A percentile compares a stretch with the other conserved stretches of the same genome.
phyloP scores from a whole-genome alignment of 345 rosid genomes.

The Dovyalis caffra region DNA sequence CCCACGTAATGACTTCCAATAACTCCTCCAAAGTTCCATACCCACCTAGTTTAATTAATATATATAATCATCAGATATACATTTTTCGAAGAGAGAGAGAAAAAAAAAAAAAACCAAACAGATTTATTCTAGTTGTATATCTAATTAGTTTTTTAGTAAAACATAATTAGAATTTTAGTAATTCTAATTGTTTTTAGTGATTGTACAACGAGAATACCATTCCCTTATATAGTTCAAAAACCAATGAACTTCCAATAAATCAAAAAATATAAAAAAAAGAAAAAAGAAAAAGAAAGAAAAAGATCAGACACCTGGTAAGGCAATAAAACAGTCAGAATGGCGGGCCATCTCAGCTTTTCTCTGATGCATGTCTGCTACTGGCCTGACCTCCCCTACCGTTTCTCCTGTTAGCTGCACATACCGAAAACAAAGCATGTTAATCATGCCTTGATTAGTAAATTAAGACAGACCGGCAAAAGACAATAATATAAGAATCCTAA shows the following conservation, averaged over 20 bases:
- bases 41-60: conserved; percentile 32
- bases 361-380: conserved; percentile 52
- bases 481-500: neutral
- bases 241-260: too few relatives aligned
- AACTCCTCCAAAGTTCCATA: conserved; percentile 52
- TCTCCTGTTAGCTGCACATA: conserved; percentile 57
- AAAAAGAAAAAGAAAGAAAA: neutral
- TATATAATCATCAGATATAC: neutral
- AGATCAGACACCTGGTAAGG: conserved; percentile 37
- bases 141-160: too few relatives aligned
- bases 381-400: conserved; percentile 50
- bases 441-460: too few relatives aligned
- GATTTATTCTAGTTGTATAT: too few relatives aligned
- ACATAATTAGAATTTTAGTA: too few relatives aligned
- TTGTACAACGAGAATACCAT: too few relatives aligned
- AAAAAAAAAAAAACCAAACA: neutral
- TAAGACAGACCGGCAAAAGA: neutral
- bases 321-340: conserved; percentile 50
- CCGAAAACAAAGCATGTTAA: neutral
- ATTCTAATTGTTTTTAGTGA: too few relatives aligned
- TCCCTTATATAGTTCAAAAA: too few relatives aligned
- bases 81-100: neutral
- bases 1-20: conserved; percentile 48
- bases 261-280: too few relatives aligned
- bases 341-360: conserved; percentile 55